Evolutionary conservation across 1,284 basidiomycete species (phyloP), one percentile per base, ranked within the genome.

Genomic region (Nidula niveotomentosa): DNA sequence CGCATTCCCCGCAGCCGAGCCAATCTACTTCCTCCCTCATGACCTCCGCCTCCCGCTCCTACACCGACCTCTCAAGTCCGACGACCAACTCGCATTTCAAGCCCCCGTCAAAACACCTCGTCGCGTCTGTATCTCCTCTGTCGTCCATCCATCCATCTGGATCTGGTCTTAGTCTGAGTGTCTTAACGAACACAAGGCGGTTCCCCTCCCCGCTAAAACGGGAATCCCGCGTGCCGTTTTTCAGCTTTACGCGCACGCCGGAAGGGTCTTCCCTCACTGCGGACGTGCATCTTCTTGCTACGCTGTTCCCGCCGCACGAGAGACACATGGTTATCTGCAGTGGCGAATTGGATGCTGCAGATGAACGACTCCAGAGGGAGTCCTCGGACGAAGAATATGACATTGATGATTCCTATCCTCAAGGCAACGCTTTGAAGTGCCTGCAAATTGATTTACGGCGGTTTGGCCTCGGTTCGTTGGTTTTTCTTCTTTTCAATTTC

Each of bases 251-350:
- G n/a, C 77, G 86, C 56, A 88, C 87, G 13, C 69, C 77, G n/a
- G 88, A 90, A 70, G 86, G 86, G 6, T 86, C 86, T 33, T 88
- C 88, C 17, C 71, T 90, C 53, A 88, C 87, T 2, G 83, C 87
- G 1, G 84, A 86, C 49, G 81, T 83, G 5, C 72, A 78, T 47
- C 67, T 85, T 34, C 78, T 90, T 6, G 82, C 87, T 12, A 72
- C 80, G 30, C 70, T 90, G 6, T 90, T 90, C 65, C 84, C 86
- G 17, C 79, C 79, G 9, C 75, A 75, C 49, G 86, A 90, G 61
- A 75, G 88, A 48, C 80, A 89, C 62, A 86, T 90, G 85, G 80
- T 90, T 45, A 86, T 86, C 43, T 88, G 85, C 65, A 81, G 84
- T 59, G 82, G 79, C 18, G 85, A 88, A 65, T 69, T 90, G 35